Evolutionary conservation across 495 filamentous ascomycete species (phyloP), one percentile per base, ranked within the genome.

Genomic region (Penicillium argentinense): DNA sequence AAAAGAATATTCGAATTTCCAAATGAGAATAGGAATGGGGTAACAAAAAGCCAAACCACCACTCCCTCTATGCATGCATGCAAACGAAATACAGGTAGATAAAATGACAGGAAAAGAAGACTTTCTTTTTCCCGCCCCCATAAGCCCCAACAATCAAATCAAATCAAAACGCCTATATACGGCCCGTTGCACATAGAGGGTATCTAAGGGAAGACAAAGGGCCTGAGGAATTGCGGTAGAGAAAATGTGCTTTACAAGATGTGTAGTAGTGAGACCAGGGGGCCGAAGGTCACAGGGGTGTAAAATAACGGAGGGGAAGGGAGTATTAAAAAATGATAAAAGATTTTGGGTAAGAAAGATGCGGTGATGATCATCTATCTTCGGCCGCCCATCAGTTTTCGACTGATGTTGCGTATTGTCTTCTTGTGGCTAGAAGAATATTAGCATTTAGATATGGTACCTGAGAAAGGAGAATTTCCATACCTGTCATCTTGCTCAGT

Each of bases 331-430:
- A 32, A 36, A 40, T 19, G 23, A 24, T 17, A 41, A 44, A 30
- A 21, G 36, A 16, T 46, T 43, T 30, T 26, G 21, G 19, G 36
- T 39, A 19, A 24, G 26, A 29, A 18, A 19, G 45, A 43, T 5
- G 18, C 4, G 39, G 42, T 11, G 22, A 40, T 21, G 26, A 28
- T 21, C 17, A 39, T 36, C 40, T 19, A 47, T 55, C 45, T 57
- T 46, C 60, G 60, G 4, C 60, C 54, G 37, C 41, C 54, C 39
- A 68, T 68, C 40, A 74, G 38, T 48, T 69, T 74, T 16, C 72
- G 72, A 39, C 72, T 65, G 12, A 75, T 42, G 45, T 52, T 74
- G 44, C 70, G 68, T 27, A 74, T 69, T 23, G 66, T 69, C 40
- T 51, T 62, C 47, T 67, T 75, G 29, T 63, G 51, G 21, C 60